Evolutionary conservation across 805 yeast genomes (phyloP).

Genomic region (Kregervanrija delftensis): DNA sequence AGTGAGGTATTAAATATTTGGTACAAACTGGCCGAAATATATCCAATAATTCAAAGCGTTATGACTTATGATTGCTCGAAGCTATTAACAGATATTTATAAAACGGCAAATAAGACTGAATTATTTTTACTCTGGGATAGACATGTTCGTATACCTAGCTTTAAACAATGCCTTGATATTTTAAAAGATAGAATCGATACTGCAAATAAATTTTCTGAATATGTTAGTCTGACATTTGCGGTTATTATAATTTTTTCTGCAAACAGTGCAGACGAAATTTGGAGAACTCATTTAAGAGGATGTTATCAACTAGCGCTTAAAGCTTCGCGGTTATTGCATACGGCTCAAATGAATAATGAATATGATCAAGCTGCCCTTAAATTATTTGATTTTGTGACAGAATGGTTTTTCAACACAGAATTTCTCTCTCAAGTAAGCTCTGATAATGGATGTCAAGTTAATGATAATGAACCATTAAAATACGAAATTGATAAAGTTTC

Average conservation of each 20-base stretch:
- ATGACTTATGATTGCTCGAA: conserved; percentile 3
- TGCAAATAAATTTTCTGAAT: conserved; percentile 1
- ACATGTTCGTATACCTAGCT: neutral
- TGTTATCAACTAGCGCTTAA: conserved; percentile 2
- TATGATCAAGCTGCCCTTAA: conserved; percentile 1
- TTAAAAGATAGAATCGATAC: neutral
- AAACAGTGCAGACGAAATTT: conserved; percentile 2
- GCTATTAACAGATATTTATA: conserved; percentile 4
- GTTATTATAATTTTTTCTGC: conserved; percentile 4
- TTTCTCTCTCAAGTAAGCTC: conserved; percentile 5
- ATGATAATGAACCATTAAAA: conserved; percentile 1
- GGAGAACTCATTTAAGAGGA: conserved; percentile 7
- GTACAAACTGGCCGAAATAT: neutral
- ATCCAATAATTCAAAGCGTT: conserved; percentile 1
- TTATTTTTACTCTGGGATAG: conserved; percentile 1
- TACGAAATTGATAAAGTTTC: neutral
- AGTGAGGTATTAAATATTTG: neutral
- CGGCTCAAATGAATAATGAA: neutral
- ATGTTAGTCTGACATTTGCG: conserved; percentile 2
- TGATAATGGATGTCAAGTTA: conserved; percentile 5
- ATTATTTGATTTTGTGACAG: neutral
- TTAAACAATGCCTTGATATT: conserved; percentile 1
- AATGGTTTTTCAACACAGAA: conserved; percentile 5
- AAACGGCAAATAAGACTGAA: neutral
- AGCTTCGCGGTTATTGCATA: neutral